These are phyloP conservation scores for Cyclotella sp. DNA, from an alignment of 108 stramenopile genomes.

Conservation along the genomic window DNA sequence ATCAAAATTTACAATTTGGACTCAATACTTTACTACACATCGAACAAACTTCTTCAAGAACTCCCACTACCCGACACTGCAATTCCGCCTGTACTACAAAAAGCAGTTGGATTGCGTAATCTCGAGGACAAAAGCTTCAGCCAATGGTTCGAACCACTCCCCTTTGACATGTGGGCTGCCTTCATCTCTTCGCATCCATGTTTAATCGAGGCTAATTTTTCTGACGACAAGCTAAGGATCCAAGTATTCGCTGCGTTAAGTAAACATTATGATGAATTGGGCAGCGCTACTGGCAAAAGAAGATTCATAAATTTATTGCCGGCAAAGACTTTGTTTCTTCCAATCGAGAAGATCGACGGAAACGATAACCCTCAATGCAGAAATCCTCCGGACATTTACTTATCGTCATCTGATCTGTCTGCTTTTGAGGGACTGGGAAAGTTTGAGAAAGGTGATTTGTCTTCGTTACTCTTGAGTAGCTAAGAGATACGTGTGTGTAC, in stretches of 20 bases:
- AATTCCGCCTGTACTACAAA: slow-evolving; percentile 54
- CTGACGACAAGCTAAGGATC: slow-evolving; percentile 51
- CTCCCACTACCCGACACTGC: slow-evolving; percentile 79
- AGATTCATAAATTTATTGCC: slow-evolving; percentile 32
- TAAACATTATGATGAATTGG: slow-evolving; percentile 53
- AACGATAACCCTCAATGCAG: slow-evolving; percentile 29
- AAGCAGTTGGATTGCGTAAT: slow-evolving; percentile 48
- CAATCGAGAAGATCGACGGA: slow-evolving; percentile 13
- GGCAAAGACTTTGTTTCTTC: slow-evolving; percentile 8
- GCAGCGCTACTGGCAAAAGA: slow-evolving; percentile 4
- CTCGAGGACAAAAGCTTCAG: slow-evolving; percentile 53
- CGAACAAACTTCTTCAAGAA: slow-evolving; percentile 38
- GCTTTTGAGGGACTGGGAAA: slow-evolving; percentile 67
- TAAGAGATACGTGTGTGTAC: not conserved
- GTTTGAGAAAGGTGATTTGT: slow-evolving; percentile 28
- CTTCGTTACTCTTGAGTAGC: not conserved
- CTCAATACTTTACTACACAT: slow-evolving; percentile 65
- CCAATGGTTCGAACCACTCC: slow-evolving; percentile 65
- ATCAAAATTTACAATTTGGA: slow-evolving; percentile 43
- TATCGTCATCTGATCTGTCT: slow-evolving; percentile 71
- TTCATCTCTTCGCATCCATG: slow-evolving; percentile 64
- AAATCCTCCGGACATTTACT: slow-evolving; percentile 67
- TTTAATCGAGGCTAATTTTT: slow-evolving; percentile 56
- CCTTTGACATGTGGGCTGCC: slow-evolving; percentile 73
- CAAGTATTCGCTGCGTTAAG: slow-evolving; percentile 55